These are phyloP conservation scores for Yarrowia phangngaensis DNA, from an alignment of 805 yeast genomes.

Conservation along the genomic window DNA sequence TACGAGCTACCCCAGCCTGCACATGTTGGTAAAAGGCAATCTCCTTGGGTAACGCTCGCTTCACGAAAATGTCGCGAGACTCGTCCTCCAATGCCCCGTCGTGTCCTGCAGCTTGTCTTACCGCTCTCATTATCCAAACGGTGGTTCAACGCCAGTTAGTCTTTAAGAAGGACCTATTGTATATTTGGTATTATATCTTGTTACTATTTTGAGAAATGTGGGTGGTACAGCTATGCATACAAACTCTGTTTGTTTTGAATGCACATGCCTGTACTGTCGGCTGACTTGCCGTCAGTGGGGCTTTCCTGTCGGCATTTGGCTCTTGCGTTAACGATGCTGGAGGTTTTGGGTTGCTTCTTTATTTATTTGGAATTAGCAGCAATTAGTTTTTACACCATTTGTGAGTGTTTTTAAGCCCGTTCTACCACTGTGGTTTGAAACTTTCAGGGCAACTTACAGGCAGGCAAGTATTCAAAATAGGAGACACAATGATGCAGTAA, in stretches of 20 bases:
- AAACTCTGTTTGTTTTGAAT: not conserved
- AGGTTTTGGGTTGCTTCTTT: too few relatives aligned
- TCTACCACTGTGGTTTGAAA: too few relatives aligned
- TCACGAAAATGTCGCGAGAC: constrained; percentile 67
- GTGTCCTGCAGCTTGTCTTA: constrained; percentile 77
- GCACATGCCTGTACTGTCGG: too few relatives aligned
- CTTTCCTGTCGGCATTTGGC: too few relatives aligned
- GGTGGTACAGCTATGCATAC: not conserved
- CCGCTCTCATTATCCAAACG: constrained; percentile 1
- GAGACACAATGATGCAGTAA: too few relatives aligned
- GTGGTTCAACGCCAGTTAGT: not conserved
- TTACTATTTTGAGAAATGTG: constrained; percentile 16
- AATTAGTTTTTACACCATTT: too few relatives aligned
- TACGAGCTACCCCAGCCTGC: constrained; percentile 30
- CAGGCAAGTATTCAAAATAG: too few relatives aligned
- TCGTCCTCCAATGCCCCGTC: constrained; percentile 65
- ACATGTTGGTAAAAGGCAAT: constrained; percentile 61
- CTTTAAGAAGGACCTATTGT: not conserved
- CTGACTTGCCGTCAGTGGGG: too few relatives aligned
- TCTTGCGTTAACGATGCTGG: too few relatives aligned
- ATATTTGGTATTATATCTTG: constrained; percentile 2
- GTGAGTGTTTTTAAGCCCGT: too few relatives aligned
- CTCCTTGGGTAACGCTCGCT: constrained; percentile 63
- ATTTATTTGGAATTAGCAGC: too few relatives aligned
- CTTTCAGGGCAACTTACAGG: too few relatives aligned